A percentile compares a stretch with the other conserved stretches of the same genome.
These are phyloP conservation scores for Corymbia citriodora DNA, from an alignment of 441 rosid genomes.

Conservation along the genomic window DNA sequence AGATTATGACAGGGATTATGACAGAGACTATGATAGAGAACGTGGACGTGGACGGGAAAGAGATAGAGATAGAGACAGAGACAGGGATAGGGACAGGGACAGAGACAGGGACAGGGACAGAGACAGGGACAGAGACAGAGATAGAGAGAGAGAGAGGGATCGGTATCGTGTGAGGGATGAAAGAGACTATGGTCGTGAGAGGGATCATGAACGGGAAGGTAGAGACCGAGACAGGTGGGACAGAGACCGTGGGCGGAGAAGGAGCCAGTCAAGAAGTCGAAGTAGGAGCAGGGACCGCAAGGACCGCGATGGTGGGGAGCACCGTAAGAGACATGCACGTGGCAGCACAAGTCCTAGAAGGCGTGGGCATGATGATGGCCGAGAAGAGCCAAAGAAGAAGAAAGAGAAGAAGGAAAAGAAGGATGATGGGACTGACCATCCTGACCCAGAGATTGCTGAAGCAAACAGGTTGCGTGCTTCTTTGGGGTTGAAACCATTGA, in stretches of 20 bases:
- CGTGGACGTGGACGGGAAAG: slow-evolving; percentile 37
- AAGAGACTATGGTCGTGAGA: slow-evolving; percentile 52
- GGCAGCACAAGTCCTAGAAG: slow-evolving; percentile 49
- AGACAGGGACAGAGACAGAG: slow-evolving; percentile 22
- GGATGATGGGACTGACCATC: slow-evolving; percentile 78
- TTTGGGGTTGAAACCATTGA: slow-evolving; percentile 72
- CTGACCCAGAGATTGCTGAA: slow-evolving; percentile 89
- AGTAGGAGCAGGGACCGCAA: slow-evolving; percentile 63
- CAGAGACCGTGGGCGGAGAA: slow-evolving; percentile 62
- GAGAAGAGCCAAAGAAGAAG: slow-evolving; percentile 68
- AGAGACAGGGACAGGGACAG: slow-evolving; percentile 18
- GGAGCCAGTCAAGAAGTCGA: slow-evolving; percentile 59
- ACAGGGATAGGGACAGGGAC: slow-evolving; percentile 32
- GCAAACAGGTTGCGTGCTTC: slow-evolving; percentile 76
- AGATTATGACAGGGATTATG: slow-evolving; percentile 33
- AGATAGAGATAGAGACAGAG: slow-evolving; percentile 24
- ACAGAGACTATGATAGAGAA: slow-evolving; percentile 2
- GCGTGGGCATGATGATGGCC: slow-evolving; percentile 31
- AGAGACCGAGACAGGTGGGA: slow-evolving; percentile 61
- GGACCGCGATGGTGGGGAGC: slow-evolving; percentile 16
- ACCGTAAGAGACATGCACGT: slow-evolving; percentile 44
- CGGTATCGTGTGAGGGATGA: slow-evolving; percentile 49
- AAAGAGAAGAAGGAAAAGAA: slow-evolving; percentile 50
- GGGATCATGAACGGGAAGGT: slow-evolving; percentile 59
- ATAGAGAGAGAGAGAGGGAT: slow-evolving; percentile 43